Percentiles rank a stretch among this genome's conserved stretches.
Conservation (phyloP, 2,329 filamentous ascomycete genomes). For the Aspergillus brunneoviolaceus region DNA sequence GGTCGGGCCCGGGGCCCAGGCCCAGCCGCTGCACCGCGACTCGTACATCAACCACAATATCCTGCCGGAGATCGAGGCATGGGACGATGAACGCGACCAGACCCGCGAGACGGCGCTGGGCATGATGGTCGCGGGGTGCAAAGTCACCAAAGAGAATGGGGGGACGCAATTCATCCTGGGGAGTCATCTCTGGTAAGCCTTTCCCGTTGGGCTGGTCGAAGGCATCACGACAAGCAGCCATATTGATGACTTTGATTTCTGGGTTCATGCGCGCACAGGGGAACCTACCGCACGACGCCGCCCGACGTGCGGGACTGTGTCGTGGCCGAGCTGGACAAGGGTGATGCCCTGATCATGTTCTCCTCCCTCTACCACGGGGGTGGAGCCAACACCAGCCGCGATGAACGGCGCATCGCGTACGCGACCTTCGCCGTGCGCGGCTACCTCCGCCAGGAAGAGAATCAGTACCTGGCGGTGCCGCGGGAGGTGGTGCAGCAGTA, state of each 20-base stretch:
- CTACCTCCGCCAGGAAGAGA: slow-evolving; percentile 42
- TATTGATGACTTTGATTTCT: no score
- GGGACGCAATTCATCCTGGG: slow-evolving; percentile 33
- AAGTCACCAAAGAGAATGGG: slow-evolving; percentile 29
- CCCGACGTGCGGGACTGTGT: slow-evolving; percentile 21
- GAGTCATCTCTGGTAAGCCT: slow-evolving; percentile 25
- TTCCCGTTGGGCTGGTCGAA: no score
- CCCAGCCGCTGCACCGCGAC: slow-evolving; percentile 26
- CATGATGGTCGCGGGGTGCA: slow-evolving; percentile 26
- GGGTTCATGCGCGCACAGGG: not conserved
- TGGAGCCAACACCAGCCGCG: slow-evolving; percentile 31
- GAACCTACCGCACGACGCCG: slow-evolving; percentile 8
- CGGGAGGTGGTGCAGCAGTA: slow-evolving; percentile 12
- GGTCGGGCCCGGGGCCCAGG: slow-evolving; percentile 24
- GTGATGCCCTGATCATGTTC: slow-evolving; percentile 41
- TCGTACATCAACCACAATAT: slow-evolving; percentile 9
- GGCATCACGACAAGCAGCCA: no score
- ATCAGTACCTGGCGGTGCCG: slow-evolving; percentile 35
- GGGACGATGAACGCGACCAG: slow-evolving; percentile 13
- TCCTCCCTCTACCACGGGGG: slow-evolving; percentile 37
- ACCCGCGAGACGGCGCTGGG: slow-evolving; percentile 22
- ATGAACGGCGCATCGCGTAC: slow-evolving; percentile 35
- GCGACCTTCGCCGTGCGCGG: slow-evolving; percentile 35
- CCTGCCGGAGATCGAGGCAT: not conserved
- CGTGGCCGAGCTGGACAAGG: slow-evolving; percentile 33